phyloP scores from a whole-genome alignment of 805 yeast genomes.

The Yarrowia divulgata region DNA sequence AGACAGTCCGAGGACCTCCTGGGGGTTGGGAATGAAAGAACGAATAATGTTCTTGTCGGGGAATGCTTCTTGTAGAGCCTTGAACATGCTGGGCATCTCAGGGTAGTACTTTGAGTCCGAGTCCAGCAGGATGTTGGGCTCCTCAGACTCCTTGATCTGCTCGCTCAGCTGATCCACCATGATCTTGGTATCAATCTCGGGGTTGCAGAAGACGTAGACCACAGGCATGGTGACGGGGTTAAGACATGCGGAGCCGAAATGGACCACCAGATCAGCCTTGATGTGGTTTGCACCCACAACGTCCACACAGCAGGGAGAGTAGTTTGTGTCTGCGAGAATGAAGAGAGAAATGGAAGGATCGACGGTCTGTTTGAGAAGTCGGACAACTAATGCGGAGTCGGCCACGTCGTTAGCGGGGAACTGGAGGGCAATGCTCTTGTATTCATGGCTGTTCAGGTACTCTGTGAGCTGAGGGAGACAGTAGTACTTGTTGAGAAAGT shows the following conservation, averaged over 20 bases:
- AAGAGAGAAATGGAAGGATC: conserved; percentile 55
- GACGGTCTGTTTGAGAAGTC: conserved; percentile 40
- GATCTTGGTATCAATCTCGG: conserved; percentile 54
- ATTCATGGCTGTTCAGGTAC: conserved; percentile 47
- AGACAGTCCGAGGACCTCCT: conserved; percentile 7
- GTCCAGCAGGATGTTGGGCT: conserved; percentile 61
- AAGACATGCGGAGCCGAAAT: conserved; percentile 94
- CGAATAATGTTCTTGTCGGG: conserved; percentile 24
- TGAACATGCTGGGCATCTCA: conserved; percentile 54
- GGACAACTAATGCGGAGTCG: conserved; percentile 75
- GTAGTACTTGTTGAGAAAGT: conserved; percentile 1
- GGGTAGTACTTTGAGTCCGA: conserved; percentile 74
- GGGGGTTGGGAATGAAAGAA: conserved; percentile 29
- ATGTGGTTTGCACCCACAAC: conserved; percentile 97
- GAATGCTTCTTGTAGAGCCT: conserved; percentile 10
- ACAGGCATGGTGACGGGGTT: conserved; percentile 80
- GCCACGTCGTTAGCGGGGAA: conserved; percentile 83
- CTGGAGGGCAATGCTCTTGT: conserved; percentile 74
- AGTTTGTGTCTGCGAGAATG: conserved; percentile 94
- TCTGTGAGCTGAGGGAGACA: conserved; percentile 22
- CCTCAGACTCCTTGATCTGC: conserved; percentile 55
- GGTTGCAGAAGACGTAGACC: conserved; percentile 74
- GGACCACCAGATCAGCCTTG: conserved; percentile 80
- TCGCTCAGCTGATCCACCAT: conserved; percentile 55
- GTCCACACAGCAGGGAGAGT: conserved; percentile 94